Evolutionary conservation across 1,284 basidiomycete genomes (phyloP).

Genomic region (Cutaneotrichosporon dermatis): DNA sequence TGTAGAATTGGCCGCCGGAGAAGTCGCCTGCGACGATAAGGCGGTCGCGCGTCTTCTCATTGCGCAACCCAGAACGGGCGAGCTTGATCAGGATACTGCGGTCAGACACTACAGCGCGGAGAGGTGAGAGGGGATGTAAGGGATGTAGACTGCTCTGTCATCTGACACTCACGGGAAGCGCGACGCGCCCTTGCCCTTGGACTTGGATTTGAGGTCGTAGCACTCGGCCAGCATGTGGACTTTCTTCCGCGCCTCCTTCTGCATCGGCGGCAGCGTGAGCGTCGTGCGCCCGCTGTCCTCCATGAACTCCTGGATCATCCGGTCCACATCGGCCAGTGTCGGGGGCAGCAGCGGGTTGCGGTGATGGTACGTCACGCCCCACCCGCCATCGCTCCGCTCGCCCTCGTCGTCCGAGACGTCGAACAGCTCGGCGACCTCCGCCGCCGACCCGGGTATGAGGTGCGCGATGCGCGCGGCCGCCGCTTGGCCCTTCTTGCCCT

Average conservation of each 20-base stretch:
- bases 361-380: slow-evolving; percentile 11
- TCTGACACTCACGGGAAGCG: slow-evolving; percentile 51
- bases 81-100: slow-evolving; percentile 67
- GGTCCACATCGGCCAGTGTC: slow-evolving; percentile 52
- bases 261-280: slow-evolving; percentile 70
- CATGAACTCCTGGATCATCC: slow-evolving; percentile 67
- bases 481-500: slow-evolving; percentile 53
- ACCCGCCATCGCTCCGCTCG: slow-evolving; percentile 3
- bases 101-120: background rate
- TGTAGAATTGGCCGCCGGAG: slow-evolving; percentile 42
- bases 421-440: slow-evolving; percentile 43
- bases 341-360: slow-evolving; percentile 9
- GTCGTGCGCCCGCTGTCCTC: slow-evolving; percentile 54
- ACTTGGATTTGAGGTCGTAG: slow-evolving; percentile 71
- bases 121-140: too few relatives aligned
- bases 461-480: slow-evolving; percentile 35
- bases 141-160: too few relatives aligned
- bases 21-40: slow-evolving; percentile 50
- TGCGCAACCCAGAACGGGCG: slow-evolving; percentile 54
- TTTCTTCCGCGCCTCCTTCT: slow-evolving; percentile 62
- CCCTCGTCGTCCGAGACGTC: slow-evolving; percentile 30
- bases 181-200: slow-evolving; percentile 61
- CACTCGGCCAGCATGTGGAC: slow-evolving; percentile 72
- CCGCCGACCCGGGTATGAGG: slow-evolving; percentile 38
- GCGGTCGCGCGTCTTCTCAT: slow-evolving; percentile 57